Evolutionary conservation across 1,284 basidiomycete species (phyloP).

Genomic region (Schizopora paradoxa): DNA sequence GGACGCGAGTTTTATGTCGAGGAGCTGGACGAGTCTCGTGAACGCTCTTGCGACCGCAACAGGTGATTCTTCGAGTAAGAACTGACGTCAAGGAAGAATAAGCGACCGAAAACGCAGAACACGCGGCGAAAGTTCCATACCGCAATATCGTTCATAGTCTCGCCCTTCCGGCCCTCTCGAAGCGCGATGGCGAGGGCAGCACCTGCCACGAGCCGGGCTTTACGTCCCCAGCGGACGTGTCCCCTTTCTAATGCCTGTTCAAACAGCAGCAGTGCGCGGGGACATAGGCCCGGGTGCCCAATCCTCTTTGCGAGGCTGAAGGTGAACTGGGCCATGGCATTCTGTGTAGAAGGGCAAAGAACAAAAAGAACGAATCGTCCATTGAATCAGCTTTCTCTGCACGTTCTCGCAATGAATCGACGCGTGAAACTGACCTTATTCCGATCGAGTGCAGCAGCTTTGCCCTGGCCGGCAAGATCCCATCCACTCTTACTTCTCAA

Average conservation of each 20-base stretch:
- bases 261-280: slow-evolving; percentile 60
- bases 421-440: slow-evolving; percentile 43
- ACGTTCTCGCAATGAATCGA: slow-evolving; percentile 2
- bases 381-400: neutral
- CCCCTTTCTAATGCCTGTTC: slow-evolving; percentile 54
- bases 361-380: slow-evolving; percentile 15
- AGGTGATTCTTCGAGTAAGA: slow-evolving; percentile 50
- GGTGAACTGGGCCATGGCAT: slow-evolving; percentile 57
- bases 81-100: slow-evolving; percentile 26
- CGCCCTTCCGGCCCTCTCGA: slow-evolving; percentile 59
- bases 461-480: slow-evolving; percentile 56
- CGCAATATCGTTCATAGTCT: slow-evolving; percentile 61
- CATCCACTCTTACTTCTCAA: slow-evolving; percentile 40
- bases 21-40: slow-evolving; percentile 43
- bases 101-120: slow-evolving; percentile 15
- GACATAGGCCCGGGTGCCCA: slow-evolving; percentile 47
- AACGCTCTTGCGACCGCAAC: slow-evolving; percentile 51
- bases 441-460: slow-evolving; percentile 51
- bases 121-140: slow-evolving; percentile 29
- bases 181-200: slow-evolving; percentile 62
- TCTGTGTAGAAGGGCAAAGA: slow-evolving; percentile 33
- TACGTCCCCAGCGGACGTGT: slow-evolving; percentile 61
- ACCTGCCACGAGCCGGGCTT: slow-evolving; percentile 58
- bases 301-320: slow-evolving; percentile 50
- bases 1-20: slow-evolving; percentile 41